Evolutionary conservation across 164 flowering plant species (phyloP).

Genomic region (Umbellularia californica): DNA sequence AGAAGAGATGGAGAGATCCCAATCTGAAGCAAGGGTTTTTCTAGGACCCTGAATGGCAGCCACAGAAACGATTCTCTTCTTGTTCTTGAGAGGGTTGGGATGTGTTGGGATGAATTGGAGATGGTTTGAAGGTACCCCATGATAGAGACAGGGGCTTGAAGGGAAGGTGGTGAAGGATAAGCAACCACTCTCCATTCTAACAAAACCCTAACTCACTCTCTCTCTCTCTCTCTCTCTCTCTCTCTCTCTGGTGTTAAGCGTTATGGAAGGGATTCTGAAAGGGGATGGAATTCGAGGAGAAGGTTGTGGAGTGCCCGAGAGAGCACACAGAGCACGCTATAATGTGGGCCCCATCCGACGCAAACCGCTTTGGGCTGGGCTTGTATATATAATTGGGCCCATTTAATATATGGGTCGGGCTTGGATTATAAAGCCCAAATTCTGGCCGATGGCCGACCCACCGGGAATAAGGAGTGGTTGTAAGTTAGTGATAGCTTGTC

Average conservation of each 20-base stretch:
- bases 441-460: too few relatives aligned
- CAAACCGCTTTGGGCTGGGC: too few relatives aligned
- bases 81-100: background rate
- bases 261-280: background rate
- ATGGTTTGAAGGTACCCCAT: background rate
- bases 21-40: slow-evolving; percentile 48
- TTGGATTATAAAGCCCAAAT: too few relatives aligned
- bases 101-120: background rate
- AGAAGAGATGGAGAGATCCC: slow-evolving; percentile 42
- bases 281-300: background rate
- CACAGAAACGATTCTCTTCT: background rate
- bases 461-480: too few relatives aligned
- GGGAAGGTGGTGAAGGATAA: background rate
- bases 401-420: too few relatives aligned
- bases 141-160: background rate
- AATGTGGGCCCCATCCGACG: too few relatives aligned
- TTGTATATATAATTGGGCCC: too few relatives aligned
- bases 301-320: slow-evolving; percentile 8
- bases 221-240: background rate
- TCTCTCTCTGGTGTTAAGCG: background rate
- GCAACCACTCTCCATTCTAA: background rate
- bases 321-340: background rate
- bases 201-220: too few relatives aligned
- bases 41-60: slow-evolving; percentile 19
- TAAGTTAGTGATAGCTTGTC: too few relatives aligned